Evolutionary conservation across 345 rosid species (phyloP).

Genomic region (Melastoma malabathricum): DNA sequence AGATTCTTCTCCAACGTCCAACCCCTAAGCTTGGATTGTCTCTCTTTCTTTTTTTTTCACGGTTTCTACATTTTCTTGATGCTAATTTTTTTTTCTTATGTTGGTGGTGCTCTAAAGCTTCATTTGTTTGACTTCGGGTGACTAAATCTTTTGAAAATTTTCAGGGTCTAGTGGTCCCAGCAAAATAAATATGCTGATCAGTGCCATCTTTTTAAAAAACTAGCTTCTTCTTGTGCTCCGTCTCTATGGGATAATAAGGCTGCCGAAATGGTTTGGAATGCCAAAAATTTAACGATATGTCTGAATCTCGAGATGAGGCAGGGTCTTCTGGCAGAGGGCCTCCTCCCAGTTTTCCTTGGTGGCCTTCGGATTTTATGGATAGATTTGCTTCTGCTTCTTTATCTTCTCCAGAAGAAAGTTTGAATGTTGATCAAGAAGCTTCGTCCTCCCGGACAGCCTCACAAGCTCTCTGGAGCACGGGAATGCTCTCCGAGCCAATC

Average conservation of each 20-base stretch:
- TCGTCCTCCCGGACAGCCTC: conserved; percentile 61
- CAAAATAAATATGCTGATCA: too few relatives aligned
- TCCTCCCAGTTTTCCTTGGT: conserved; percentile 51
- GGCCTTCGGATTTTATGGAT: conserved; percentile 83
- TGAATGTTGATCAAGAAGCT: conserved; percentile 50
- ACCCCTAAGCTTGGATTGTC: too few relatives aligned
- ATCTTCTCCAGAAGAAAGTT: conserved; percentile 55
- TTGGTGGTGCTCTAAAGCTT: too few relatives aligned
- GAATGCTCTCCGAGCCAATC: conserved; percentile 63
- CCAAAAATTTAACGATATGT: conserved; percentile 55
- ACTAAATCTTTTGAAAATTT: too few relatives aligned
- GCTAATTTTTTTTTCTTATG: too few relatives aligned
- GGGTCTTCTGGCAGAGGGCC: conserved; percentile 60
- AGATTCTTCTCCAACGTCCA: too few relatives aligned
- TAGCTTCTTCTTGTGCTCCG: too few relatives aligned
- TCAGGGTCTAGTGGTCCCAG: too few relatives aligned
- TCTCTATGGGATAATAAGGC: conserved; percentile 41
- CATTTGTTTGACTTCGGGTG: too few relatives aligned
- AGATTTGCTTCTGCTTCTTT: conserved; percentile 59
- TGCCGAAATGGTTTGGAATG: conserved; percentile 49
- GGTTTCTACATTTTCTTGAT: too few relatives aligned
- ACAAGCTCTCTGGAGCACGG: conserved; percentile 81
- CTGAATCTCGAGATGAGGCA: conserved; percentile 57
- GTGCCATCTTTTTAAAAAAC: too few relatives aligned
- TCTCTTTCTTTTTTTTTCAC: too few relatives aligned